Base-by-base conservation (phyloP, 306 rosid species). In the Carpinus fangiana region DNA sequence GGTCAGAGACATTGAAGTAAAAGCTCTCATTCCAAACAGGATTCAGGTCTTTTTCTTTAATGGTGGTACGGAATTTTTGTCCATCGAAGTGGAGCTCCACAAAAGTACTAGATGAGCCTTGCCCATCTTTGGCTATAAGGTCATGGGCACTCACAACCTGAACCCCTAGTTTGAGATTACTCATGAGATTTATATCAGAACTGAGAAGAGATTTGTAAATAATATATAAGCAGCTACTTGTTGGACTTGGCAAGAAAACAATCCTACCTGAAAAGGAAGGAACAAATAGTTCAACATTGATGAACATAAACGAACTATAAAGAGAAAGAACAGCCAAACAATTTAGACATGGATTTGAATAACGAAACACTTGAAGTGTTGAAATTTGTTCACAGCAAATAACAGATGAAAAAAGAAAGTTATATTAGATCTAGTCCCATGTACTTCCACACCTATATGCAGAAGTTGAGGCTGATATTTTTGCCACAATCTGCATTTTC, bases 11-110 rank as follows among this genome's bases (percentile, higher is more conserved):
- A 81, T 88, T 90, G 90, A 96, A 96, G 88, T 84, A 91, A 84
- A 96, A 91, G 47, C 53, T 86, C 67, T 96, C 99, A 8, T 93
- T 91, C 98, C 98, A 96, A 80, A 84, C 77, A 5, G 99, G 99
- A 88, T 80, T 89, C 46, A 86, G 84, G 78, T 96, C 99, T 75
- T 83, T 89, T 20, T 91, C 89, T 80, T 91, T 96, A 0, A 72
- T 85, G 6, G 93, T 84, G 16, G 98, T 96, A 14, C 91, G 92
- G 31, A 83, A 88, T 86, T 76, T 93, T 81, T 90, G 96, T 68
- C 73, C 90, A 83, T 93, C 97, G 57, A 96, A 96, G 54, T 82
- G 88, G 70, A 96, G 94, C 87, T 96, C 99, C 56, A 96, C 99
- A 76, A 61, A 90, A 70, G 97, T 82, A 60, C 45, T 86, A 45